Base-by-base conservation (phyloP, 2,329 filamentous ascomycete genomes). In the Colletotrichum somersetense region DNA sequence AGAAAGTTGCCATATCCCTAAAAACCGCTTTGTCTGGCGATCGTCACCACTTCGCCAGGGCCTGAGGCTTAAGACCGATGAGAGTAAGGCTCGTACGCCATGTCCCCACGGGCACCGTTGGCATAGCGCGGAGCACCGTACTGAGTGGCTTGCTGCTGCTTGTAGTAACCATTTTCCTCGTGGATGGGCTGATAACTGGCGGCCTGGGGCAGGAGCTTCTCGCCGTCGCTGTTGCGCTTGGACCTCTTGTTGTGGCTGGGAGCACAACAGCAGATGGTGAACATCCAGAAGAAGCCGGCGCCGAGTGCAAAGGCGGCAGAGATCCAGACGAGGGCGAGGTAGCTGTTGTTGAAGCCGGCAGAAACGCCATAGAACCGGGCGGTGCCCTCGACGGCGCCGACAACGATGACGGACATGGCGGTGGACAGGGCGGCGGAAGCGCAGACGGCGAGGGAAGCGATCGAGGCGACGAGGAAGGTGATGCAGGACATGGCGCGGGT, bases 191-290 rank as follows among this genome's bases (percentile, higher is more conserved):
- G 82, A 79, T 89, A 89, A 73, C 80, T 79, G 48, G 67, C 75
- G 20, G 61, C n/a, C 35, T 71, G 75, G n/a, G 84, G 81, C 12
- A 86, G 77, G 58, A 85, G 81, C 84, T 90, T 89, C 84, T 90
- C 88, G 79, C 78, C 79, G 72, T 86, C 84, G 65, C 76, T 74
- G 58, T 77, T 61, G 67, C 75, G 73, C 68, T 77, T 74, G 73
- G 76, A 75, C 74, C 79, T 78, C 77, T 78, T 79, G 73, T 80
- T 76, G 74, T 80, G 80, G 76, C 80, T 81, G 75, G 85, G 83
- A 69, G 89, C 91, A 87, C 95, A 97, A 90, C 95, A 98, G 91
- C 96, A 98, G 78, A 93, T 89, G 81, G 91, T 94, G 81, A 97
- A 90, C 79, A 95, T 85, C 96, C 96, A 98, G 91, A 98, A 98